Conservation (phyloP, 164 flowering plant species). For the Nymphaea colorata region DNA sequence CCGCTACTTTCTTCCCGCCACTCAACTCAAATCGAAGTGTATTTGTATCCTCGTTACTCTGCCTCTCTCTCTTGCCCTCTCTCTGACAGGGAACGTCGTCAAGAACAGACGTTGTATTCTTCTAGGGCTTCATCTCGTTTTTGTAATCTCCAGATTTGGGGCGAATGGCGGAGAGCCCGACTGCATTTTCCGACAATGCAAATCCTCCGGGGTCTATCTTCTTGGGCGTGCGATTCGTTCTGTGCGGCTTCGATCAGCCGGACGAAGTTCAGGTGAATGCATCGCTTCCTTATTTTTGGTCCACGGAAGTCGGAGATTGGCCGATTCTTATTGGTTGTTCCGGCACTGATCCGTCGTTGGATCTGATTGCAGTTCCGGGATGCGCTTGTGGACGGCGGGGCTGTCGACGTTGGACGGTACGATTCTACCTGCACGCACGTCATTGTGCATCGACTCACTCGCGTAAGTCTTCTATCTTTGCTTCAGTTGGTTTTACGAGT, state of each 20-base stretch:
- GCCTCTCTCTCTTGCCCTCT: neutral
- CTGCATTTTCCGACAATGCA: neutral
- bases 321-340: neutral
- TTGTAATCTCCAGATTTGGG: neutral
- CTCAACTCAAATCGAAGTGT: neutral
- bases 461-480: slow-evolving; percentile 28
- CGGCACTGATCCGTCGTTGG: neutral
- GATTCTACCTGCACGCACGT: slow-evolving; percentile 61
- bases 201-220: neutral
- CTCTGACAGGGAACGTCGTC: neutral
- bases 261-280: slow-evolving; percentile 20
- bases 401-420: slow-evolving; percentile 44
- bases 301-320: neutral
- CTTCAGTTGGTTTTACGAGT: too few species aligned
- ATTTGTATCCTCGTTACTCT: neutral
- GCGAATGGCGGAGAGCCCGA: neutral
- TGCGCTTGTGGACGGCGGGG: slow-evolving; percentile 63
- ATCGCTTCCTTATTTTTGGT: neutral
- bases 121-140: neutral
- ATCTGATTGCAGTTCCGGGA: slow-evolving; percentile 28
- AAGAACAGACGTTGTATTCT: neutral
- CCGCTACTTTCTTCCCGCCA: neutral
- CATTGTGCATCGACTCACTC: slow-evolving; percentile 54
- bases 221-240: slow-evolving; percentile 46
- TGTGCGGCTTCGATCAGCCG: slow-evolving; percentile 43